Evolutionary conservation across 257 asterid genomes (phyloP).

Genomic region (Solanum medicagineum): DNA sequence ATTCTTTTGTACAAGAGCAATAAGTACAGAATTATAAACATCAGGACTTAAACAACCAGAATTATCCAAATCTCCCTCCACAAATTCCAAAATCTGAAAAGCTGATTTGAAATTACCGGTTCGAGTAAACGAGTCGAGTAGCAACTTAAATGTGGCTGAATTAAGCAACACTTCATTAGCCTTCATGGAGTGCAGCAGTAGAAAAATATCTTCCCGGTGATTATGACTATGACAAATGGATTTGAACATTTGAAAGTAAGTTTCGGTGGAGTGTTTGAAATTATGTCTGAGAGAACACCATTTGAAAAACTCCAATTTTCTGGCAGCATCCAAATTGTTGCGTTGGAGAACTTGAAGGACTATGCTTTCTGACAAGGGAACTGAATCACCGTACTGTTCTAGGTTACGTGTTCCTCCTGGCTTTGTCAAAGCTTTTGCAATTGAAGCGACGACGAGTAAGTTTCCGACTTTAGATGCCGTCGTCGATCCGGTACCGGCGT

Average conservation of each 20-base stretch:
- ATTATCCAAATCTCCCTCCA: constrained; percentile 35
- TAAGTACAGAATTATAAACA: constrained; percentile 48
- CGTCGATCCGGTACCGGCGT: not conserved
- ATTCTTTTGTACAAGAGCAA: constrained; percentile 63
- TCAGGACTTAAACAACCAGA: constrained; percentile 33
- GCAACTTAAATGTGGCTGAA: constrained; percentile 46
- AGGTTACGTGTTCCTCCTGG: constrained; percentile 57
- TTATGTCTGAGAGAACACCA: constrained; percentile 61
- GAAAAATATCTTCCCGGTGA: constrained; percentile 35
- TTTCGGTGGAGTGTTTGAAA: constrained; percentile 50
- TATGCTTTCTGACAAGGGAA: constrained; percentile 42
- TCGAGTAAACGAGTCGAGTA: constrained; percentile 56
- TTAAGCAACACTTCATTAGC: constrained; percentile 47
- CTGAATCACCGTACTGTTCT: constrained; percentile 24
- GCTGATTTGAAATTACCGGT: constrained; percentile 63
- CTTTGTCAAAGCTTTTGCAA: constrained; percentile 50
- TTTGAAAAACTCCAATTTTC: constrained; percentile 52
- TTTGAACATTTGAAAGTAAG: constrained; percentile 56
- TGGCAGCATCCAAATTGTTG: constrained; percentile 39
- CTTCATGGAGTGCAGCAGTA: constrained; percentile 41
- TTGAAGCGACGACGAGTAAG: constrained; percentile 52
- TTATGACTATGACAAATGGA: constrained; percentile 30
- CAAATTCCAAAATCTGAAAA: constrained; percentile 42
- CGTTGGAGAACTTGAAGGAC: constrained; percentile 59
- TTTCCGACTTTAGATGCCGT: constrained; percentile 33